Percentiles rank a stretch among this genome's conserved stretches.
phyloP scores from a whole-genome alignment of 208 protist species.

The Leishmania tropica region DNA sequence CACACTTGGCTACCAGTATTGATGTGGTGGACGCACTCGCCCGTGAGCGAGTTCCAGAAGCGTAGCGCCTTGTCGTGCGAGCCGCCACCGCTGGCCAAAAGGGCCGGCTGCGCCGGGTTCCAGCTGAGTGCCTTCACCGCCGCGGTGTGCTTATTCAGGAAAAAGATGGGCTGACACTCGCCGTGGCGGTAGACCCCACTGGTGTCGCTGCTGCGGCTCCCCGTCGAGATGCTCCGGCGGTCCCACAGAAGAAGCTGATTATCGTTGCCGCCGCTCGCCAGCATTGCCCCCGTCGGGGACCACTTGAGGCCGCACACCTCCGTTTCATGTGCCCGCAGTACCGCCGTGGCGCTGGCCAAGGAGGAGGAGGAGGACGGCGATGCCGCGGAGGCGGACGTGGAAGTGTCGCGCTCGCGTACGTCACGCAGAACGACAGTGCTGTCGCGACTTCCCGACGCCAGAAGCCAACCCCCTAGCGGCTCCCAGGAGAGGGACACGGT shows the following conservation, averaged over 20 bases:
- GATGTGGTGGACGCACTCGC: conserved; percentile 92
- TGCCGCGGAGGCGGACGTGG: conserved; percentile 7
- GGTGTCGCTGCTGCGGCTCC: background rate
- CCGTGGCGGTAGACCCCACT: conserved; percentile 5
- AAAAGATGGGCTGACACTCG: conserved; percentile 67
- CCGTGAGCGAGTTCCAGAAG: conserved; percentile 98
- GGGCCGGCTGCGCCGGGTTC: conserved; percentile 95
- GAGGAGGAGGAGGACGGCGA: conserved; percentile 6
- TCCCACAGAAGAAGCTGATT: conserved; percentile 98
- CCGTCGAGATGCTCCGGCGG: conserved; percentile 34
- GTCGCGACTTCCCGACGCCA: conserved; percentile 96
- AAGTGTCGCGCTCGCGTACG: conserved; percentile 68
- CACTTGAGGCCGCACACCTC: conserved; percentile 98
- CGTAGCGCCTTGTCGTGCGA: conserved; percentile 97
- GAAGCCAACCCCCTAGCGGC: conserved; percentile 44
- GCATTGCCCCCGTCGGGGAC: conserved; percentile 89
- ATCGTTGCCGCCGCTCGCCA: conserved; percentile 99
- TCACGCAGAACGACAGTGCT: conserved; percentile 95
- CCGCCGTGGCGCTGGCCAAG: conserved; percentile 19
- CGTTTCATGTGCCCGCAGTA: conserved; percentile 90
- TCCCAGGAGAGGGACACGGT: conserved; percentile 94
- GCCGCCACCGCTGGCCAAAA: conserved; percentile 98
- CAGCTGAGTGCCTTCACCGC: conserved; percentile 99
- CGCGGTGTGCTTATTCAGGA: conserved; percentile 93
- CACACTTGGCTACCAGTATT: conserved; percentile 98